Conservation (phyloP, 192 early-diverging fungal genomes). For the Backusella psychrophila region DNA sequence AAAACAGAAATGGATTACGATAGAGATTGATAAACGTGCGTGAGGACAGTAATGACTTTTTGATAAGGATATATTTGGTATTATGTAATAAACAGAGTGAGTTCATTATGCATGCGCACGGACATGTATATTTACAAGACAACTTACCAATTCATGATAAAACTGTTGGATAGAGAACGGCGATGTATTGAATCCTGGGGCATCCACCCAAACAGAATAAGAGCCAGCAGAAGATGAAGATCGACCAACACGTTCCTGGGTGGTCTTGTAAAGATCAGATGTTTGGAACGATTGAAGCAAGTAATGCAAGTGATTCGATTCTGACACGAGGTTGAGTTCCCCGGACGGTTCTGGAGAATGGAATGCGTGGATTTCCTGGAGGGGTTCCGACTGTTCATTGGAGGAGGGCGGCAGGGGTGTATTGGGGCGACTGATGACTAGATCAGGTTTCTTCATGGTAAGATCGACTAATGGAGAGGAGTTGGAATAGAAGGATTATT, state of each 20-base stretch:
- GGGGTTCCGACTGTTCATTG: background rate
- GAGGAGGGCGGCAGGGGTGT: constrained; percentile 2
- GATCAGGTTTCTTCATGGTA: constrained; percentile 34
- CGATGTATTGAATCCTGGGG: background rate
- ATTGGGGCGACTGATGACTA: constrained; percentile 13
- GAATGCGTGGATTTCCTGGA: background rate
- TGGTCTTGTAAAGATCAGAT: constrained; percentile 4
- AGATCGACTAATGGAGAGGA: constrained; percentile 25
- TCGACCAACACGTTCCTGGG: background rate
- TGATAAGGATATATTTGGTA: background rate
- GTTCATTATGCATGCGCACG: background rate
- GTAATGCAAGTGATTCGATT: constrained; percentile 28
- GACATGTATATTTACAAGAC: background rate
- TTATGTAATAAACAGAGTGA: background rate
- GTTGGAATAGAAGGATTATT: background rate
- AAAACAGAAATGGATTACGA: constrained; percentile 49
- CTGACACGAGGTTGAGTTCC: constrained; percentile 22
- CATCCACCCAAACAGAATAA: constrained; percentile 18
- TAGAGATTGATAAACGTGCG: constrained; percentile 51
- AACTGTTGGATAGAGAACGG: constrained; percentile 21
- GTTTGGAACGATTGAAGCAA: constrained; percentile 25
- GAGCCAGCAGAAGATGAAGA: background rate
- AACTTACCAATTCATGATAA: constrained; percentile 30
- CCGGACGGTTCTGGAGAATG: background rate
- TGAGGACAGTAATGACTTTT: constrained; percentile 34